These are phyloP conservation scores for Artemisia annua DNA, from an alignment of 129 eudicot genomes.

Conservation along the genomic window DNA sequence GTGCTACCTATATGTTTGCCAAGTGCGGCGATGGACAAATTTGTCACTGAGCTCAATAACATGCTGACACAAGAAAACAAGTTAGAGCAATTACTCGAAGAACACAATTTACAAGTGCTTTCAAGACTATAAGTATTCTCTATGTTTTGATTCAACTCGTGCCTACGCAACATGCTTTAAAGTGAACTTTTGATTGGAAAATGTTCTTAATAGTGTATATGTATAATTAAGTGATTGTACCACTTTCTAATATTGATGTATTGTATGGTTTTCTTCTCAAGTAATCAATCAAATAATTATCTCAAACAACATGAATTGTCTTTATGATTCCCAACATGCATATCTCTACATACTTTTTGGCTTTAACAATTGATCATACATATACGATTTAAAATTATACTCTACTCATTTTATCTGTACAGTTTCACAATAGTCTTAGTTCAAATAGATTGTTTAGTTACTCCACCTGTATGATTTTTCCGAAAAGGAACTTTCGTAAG, in stretches of 20 bases:
- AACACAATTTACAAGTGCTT: conserved; percentile 1
- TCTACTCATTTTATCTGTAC: no score
- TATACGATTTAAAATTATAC: no score
- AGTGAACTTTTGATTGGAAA: neutral
- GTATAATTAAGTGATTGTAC: conserved; percentile 17
- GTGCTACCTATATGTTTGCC: conserved; percentile 64
- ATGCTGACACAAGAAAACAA: conserved; percentile 34
- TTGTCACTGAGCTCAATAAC: conserved; percentile 42
- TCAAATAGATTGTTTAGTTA: no score
- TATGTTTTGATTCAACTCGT: neutral
- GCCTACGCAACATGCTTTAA: neutral
- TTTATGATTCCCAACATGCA: no score
- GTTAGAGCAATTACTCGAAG: neutral
- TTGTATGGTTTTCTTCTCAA: neutral
- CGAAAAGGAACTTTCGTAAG: no score
- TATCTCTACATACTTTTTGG: no score
- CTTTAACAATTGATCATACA: no score
- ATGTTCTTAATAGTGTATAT: neutral
- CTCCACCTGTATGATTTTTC: no score
- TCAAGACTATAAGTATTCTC: neutral
- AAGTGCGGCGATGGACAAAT: conserved; percentile 44
- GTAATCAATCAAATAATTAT: conserved; percentile 1
- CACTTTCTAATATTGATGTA: neutral
- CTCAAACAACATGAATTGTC: no score
- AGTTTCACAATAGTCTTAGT: no score